Conservation (phyloP, 495 filamentous ascomycete genomes). For the Beverwykella pulmonaria region DNA sequence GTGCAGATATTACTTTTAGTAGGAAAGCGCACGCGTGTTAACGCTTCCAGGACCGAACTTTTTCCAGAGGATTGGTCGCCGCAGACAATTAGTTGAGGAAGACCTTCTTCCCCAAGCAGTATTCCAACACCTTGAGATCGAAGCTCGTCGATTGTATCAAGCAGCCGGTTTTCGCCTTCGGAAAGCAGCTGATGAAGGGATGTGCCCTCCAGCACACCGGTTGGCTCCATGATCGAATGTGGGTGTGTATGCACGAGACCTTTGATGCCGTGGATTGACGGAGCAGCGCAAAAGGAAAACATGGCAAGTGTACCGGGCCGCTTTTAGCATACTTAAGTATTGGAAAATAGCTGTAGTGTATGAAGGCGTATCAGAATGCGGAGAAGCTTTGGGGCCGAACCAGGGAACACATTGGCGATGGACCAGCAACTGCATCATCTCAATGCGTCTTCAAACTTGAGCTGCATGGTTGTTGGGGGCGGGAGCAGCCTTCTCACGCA, state of each 20-base stretch:
- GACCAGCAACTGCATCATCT: no score
- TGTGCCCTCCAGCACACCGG: slow-evolving; percentile 5
- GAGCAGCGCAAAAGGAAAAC: neutral
- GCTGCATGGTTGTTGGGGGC: no score
- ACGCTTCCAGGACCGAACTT: slow-evolving; percentile 28
- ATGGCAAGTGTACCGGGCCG: neutral
- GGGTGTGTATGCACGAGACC: neutral
- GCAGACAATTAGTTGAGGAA: no score
- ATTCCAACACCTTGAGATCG: slow-evolving; percentile 25
- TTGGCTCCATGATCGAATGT: neutral
- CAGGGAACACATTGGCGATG: no score
- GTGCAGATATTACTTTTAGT: slow-evolving; percentile 24
- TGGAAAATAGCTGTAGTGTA: no score
- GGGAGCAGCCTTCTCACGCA: no score
- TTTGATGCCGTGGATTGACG: no score
- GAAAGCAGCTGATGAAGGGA: slow-evolving; percentile 19
- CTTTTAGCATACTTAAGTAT: neutral
- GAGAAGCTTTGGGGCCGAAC: no score
- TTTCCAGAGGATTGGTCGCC: slow-evolving; percentile 33
- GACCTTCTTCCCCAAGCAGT: slow-evolving; percentile 14
- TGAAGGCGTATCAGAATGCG: no score
- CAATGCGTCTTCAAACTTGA: no score
- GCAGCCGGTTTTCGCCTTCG: slow-evolving; percentile 7
- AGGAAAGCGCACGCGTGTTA: slow-evolving; percentile 27
- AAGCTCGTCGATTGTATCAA: slow-evolving; percentile 26